phyloP scores from a whole-genome alignment of 2,329 filamentous ascomycete genomes.

The Penicillium aurantiogriseum region DNA sequence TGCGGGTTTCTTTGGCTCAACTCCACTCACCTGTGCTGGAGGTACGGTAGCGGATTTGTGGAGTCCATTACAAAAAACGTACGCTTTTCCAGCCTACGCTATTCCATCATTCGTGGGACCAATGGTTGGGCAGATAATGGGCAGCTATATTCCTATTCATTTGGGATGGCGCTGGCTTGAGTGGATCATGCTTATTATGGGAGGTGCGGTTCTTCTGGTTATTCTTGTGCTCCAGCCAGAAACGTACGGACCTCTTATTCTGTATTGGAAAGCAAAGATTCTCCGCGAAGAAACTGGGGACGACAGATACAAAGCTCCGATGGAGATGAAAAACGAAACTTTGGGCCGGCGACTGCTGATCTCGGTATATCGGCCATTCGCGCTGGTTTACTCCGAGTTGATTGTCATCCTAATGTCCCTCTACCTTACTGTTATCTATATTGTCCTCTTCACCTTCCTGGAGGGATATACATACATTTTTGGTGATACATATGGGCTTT shows the following conservation, averaged over 20 bases:
- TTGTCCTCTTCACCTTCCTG: constrained; percentile 35
- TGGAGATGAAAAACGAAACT: constrained; percentile 43
- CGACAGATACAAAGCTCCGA: constrained; percentile 43
- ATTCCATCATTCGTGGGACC: constrained; percentile 44
- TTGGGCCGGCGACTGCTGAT: constrained; percentile 42
- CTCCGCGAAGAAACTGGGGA: constrained; percentile 45
- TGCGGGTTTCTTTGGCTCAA: constrained; percentile 49
- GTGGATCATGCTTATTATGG: constrained; percentile 46
- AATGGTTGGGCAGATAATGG: constrained; percentile 23
- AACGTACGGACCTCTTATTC: constrained; percentile 47
- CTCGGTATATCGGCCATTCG: constrained; percentile 40
- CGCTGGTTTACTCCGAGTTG: constrained; percentile 46
- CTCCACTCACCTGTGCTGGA: constrained; percentile 47
- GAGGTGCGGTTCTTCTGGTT: constrained; percentile 32
- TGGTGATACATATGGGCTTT: constrained; percentile 48
- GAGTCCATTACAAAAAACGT: constrained; percentile 47
- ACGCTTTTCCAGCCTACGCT: constrained; percentile 52
- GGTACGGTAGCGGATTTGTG: constrained; percentile 50
- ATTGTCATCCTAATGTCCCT: constrained; percentile 30
- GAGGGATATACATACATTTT: constrained; percentile 54
- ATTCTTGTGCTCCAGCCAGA: constrained; percentile 50
- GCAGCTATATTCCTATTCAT: constrained; percentile 17
- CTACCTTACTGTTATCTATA: constrained; percentile 32
- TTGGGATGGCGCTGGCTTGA: constrained; percentile 44
- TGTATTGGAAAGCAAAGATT: constrained; percentile 46